Evolutionary conservation across 2,329 filamentous ascomycete genomes (phyloP), one percentile per base, ranked within the genome.

Genomic region (Aplosporella prunicola): DNA sequence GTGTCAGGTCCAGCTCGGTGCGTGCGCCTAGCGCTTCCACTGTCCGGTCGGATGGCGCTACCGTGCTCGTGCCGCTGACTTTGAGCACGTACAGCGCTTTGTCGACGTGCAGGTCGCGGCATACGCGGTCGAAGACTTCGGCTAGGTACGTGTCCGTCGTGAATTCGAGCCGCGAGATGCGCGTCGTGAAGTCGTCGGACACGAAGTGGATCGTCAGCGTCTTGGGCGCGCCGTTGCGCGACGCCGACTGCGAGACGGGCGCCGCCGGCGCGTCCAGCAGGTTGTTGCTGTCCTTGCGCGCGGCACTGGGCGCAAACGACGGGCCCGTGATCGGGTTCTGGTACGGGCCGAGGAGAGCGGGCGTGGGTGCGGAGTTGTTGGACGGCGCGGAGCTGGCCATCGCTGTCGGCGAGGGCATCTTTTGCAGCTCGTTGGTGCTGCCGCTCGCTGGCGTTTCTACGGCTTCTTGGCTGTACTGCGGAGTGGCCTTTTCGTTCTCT

Each of bases 61-160:
- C 75, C 2, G 79, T 82, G 11, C 80, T 80, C 2, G 81, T 83
- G 10, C 77, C 76, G 1, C 79, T 78, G 9, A 89, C 71, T 58
- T 85, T 87, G 45, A 93, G 71, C 5, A 89, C 80, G 54, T 86
- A 83, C 40, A 80, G 76, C 13, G 72, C 80, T 63, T 87, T 86
- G 55, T 91, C 85, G 0, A 91, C 66, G 41, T 83, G 77, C 28
- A 86, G 71, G 58, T 83, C 84, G 27, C 78, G 74, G 56, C 84
- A 91, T 2, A 84, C 79, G 46, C 78, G 69, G 51, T 89, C 83
- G 35, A 89, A 76, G 18, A 91, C 76, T 56, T 91, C 83, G 28
- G 81, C 82, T 29, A 91, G 74, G 55, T 88, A 91, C 20, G 80
- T 89, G 47, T 89, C 82, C 0, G 82, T 86, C 0, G 81, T 88